A percentile compares a stretch with the other conserved stretches of the same genome.
These are phyloP conservation scores for Pythium myriotylum DNA, from an alignment of 352 stramenopile genomes.

Conservation along the genomic window DNA sequence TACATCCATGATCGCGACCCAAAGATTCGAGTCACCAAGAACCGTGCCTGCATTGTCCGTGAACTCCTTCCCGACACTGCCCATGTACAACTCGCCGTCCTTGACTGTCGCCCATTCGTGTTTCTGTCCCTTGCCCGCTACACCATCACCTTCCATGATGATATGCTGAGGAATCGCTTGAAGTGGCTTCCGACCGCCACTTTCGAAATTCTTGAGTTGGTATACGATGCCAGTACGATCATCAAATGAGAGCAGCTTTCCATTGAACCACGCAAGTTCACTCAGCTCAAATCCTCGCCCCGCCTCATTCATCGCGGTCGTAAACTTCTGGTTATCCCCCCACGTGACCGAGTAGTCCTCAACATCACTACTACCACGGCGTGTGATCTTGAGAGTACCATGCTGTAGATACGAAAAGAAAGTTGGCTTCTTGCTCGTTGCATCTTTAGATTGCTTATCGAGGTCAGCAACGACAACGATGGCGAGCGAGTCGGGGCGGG, in stretches of 20 bases:
- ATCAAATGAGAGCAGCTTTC: slow-evolving; percentile 95
- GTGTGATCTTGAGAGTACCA: slow-evolving; percentile 80
- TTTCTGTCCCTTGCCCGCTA: slow-evolving; percentile 98
- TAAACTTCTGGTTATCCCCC: slow-evolving; percentile 73
- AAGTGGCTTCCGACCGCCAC: slow-evolving; percentile 52
- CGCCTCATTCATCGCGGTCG: slow-evolving; percentile 92
- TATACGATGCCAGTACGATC: slow-evolving; percentile 99
- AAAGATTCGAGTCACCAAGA: slow-evolving; percentile 97
- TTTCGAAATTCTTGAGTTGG: slow-evolving; percentile 92
- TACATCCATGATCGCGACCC: slow-evolving; percentile 92
- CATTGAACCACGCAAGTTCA: slow-evolving; percentile 90
- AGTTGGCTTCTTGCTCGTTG: slow-evolving; percentile 86
- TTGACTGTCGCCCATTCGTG: slow-evolving; percentile 99
- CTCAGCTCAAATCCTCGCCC: slow-evolving; percentile 96
- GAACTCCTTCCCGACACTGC: slow-evolving; percentile 95
- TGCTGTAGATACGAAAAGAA: slow-evolving; percentile 93
- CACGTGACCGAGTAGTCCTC: slow-evolving; percentile 69
- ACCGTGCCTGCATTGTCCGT: slow-evolving; percentile 91
- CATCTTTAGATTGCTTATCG: slow-evolving; percentile 92
- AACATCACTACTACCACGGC: slow-evolving; percentile 31
- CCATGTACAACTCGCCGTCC: slow-evolving; percentile 97
- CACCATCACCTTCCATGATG: slow-evolving; percentile 96
- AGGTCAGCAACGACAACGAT: slow-evolving; percentile 96
- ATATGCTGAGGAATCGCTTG: slow-evolving; percentile 94
- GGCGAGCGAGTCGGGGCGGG: slow-evolving; percentile 66